A percentile compares a stretch with the other conserved stretches of the same genome.
Evolutionary conservation across 768 basidiomycete genomes (phyloP).

Genomic region (Scleroderma citrinum): DNA sequence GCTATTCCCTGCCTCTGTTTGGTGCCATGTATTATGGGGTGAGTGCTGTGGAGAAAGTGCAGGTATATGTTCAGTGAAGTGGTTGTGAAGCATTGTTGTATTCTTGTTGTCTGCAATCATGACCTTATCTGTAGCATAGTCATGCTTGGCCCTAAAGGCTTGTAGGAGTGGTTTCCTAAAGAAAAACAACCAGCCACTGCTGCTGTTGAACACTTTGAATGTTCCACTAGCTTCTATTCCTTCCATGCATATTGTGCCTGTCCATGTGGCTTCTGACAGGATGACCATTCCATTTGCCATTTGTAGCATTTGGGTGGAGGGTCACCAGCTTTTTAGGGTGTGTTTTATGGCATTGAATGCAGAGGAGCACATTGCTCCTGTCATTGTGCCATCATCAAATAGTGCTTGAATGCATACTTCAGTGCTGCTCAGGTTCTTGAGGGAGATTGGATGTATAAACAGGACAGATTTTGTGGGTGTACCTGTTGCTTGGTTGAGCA

Average conservation of each 20-base stretch:
- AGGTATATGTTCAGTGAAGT: too few species aligned
- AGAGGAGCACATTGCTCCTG: background rate
- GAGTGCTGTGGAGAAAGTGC: too few species aligned
- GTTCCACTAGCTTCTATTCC: background rate
- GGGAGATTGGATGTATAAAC: too few species aligned
- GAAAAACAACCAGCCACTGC: constrained; percentile 20
- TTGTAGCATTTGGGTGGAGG: background rate
- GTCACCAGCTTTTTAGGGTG: background rate
- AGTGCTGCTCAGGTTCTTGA: background rate
- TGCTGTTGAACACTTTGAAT: background rate
- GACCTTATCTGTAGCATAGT: constrained; percentile 9
- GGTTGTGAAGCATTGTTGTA: too few species aligned
- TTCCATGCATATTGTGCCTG: background rate
- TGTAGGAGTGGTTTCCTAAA: constrained; percentile 26
- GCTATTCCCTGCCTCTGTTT: too few species aligned
- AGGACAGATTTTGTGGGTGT: too few species aligned
- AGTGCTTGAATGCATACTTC: background rate
- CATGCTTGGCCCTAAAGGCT: constrained; percentile 16
- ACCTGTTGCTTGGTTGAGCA: too few species aligned
- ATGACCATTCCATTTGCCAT: background rate
- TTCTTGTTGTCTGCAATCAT: too few species aligned
- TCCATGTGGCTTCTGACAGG: background rate
- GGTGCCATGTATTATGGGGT: too few species aligned
- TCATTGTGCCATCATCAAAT: background rate
- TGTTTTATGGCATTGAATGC: background rate